These are phyloP conservation scores for Echinosophora koreensis DNA, from an alignment of 306 rosid genomes.

Conservation along the genomic window DNA sequence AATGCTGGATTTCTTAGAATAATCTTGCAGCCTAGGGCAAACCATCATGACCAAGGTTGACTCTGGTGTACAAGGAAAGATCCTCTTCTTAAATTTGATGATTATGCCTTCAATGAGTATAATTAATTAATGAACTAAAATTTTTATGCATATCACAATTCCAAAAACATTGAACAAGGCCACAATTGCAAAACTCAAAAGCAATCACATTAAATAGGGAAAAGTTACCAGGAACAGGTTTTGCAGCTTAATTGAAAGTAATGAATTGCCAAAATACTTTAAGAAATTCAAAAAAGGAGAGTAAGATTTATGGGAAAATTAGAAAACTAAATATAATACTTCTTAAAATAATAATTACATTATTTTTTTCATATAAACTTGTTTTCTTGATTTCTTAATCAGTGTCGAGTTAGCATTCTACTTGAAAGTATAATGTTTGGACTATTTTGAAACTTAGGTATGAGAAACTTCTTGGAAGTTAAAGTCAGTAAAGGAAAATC, in stretches of 20 bases:
- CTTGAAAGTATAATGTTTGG: no score
- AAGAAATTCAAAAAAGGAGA: no score
- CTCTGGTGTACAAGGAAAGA: neutral
- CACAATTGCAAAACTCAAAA: slow-evolving; percentile 30
- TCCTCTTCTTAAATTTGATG: slow-evolving; percentile 23
- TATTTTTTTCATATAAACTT: no score
- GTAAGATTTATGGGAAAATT: no score
- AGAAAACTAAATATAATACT: no score
- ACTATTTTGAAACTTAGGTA: neutral
- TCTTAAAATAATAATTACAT: no score
- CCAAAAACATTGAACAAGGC: slow-evolving; percentile 49
- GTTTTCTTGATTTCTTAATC: no score
- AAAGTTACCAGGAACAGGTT: slow-evolving; percentile 1
- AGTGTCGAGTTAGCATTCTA: no score
- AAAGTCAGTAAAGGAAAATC: neutral
- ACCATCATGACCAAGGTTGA: slow-evolving; percentile 52
- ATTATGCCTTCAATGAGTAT: slow-evolving; percentile 19
- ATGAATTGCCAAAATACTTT: neutral
- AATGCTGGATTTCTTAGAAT: slow-evolving; percentile 17
- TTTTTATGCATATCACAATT: slow-evolving; percentile 38
- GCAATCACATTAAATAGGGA: slow-evolving; percentile 13
- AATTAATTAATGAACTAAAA: slow-evolving; percentile 3
- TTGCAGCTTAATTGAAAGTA: slow-evolving; percentile 10
- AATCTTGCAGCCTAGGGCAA: neutral
- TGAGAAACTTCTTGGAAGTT: slow-evolving; percentile 36